These are phyloP conservation scores for Nicotiana sylvestris DNA, from an alignment of 257 asterid species.

Conservation along the genomic window DNA sequence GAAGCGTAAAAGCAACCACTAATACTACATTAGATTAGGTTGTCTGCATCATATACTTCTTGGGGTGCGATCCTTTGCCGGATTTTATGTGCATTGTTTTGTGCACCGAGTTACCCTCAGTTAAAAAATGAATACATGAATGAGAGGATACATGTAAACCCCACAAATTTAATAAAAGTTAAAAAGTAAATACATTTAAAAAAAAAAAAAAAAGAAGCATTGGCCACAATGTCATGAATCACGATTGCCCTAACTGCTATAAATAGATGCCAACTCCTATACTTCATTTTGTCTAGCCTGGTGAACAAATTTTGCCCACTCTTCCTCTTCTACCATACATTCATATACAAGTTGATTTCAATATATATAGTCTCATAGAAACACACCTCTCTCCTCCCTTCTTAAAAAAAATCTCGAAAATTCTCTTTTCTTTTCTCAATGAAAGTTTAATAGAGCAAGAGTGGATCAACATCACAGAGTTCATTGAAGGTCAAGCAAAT, in stretches of 20 bases:
- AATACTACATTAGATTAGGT: too few species aligned
- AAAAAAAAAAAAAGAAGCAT: neutral
- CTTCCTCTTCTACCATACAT: neutral
- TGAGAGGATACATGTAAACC: neutral
- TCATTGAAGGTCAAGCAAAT: neutral
- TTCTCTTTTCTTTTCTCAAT: neutral
- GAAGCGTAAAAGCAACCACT: too few species aligned
- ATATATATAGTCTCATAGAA: neutral
- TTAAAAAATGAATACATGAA: neutral
- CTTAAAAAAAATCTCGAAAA: neutral
- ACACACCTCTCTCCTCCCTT: neutral
- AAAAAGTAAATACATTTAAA: neutral
- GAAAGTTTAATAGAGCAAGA: neutral
- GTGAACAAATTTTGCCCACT: neutral
- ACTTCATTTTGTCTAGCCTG: constrained; percentile 10
- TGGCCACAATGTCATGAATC: neutral
- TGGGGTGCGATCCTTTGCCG: too few species aligned
- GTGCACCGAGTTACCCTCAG: too few species aligned
- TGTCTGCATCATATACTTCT: too few species aligned
- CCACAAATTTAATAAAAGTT: neutral
- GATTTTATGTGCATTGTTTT: too few species aligned
- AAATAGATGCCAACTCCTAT: neutral
- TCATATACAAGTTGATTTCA: neutral
- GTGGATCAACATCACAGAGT: neutral
- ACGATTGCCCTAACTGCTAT: neutral